A percentile compares a stretch with the other conserved stretches of the same genome.
Evolutionary conservation across 352 stramenopile genomes (phyloP).

Genomic region (Pythium coloratum): DNA sequence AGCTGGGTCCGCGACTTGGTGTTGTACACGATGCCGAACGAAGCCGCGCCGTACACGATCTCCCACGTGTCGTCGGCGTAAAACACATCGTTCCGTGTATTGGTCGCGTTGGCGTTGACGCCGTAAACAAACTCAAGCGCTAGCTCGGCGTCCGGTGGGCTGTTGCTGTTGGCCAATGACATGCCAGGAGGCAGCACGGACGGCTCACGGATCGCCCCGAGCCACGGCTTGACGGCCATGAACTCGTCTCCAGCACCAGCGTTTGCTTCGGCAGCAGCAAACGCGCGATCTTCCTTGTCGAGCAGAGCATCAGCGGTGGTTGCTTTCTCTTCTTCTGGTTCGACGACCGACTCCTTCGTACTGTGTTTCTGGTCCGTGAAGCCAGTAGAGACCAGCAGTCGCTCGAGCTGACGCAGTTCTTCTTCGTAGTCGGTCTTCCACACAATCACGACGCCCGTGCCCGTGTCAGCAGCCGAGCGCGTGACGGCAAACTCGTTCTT

Average conservation of each 20-base stretch:
- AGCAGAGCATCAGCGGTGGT: slow-evolving; percentile 8
- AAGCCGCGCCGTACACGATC: slow-evolving; percentile 80
- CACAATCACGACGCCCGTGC: slow-evolving; percentile 43
- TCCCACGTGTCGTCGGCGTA: slow-evolving; percentile 73
- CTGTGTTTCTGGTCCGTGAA: background rate
- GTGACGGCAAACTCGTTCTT: slow-evolving; percentile 62
- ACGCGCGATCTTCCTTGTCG: slow-evolving; percentile 18
- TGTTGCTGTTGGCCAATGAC: background rate
- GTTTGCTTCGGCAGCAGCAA: background rate
- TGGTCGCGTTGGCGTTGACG: slow-evolving; percentile 49
- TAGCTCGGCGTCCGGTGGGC: slow-evolving; percentile 39
- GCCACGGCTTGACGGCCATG: slow-evolving; percentile 61
- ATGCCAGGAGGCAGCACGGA: slow-evolving; percentile 23
- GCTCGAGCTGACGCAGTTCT: slow-evolving; percentile 48
- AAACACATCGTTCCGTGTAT: slow-evolving; percentile 66
- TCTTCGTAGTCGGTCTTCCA: slow-evolving; percentile 82
- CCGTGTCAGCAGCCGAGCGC: slow-evolving; percentile 34
- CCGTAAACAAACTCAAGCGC: slow-evolving; percentile 81
- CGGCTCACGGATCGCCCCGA: slow-evolving; percentile 55
- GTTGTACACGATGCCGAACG: slow-evolving; percentile 83
- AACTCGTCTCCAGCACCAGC: slow-evolving; percentile 56
- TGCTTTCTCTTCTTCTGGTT: background rate
- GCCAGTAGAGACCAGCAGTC: background rate
- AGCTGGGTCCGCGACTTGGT: slow-evolving; percentile 78
- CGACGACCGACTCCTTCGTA: background rate